Evolutionary conservation across 352 stramenopile genomes (phyloP).

Genomic region (Globisporangium spiculum): DNA sequence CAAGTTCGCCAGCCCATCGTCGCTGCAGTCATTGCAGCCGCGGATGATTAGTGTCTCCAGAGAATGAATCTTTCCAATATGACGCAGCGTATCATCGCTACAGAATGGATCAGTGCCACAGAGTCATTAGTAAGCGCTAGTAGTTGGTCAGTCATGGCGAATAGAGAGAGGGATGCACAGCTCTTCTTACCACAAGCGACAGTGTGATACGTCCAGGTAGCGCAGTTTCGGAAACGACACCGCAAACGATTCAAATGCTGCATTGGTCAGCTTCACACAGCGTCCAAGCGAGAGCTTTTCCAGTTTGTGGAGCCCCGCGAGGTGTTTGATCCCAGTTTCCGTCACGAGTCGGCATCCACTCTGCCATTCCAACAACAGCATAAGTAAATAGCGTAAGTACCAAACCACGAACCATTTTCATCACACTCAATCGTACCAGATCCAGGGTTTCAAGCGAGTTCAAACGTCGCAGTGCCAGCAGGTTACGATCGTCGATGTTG

Average conservation of each 20-base stretch:
- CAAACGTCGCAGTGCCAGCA: constrained; percentile 39
- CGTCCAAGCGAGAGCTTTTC: constrained; percentile 54
- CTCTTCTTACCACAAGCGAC: constrained; percentile 37
- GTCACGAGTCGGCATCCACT: constrained; percentile 52
- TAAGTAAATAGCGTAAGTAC: constrained; percentile 1
- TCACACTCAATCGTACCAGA: constrained; percentile 36
- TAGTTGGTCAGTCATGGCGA: background rate
- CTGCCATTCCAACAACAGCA: constrained; percentile 18
- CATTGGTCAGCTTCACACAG: constrained; percentile 52
- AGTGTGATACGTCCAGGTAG: constrained; percentile 56
- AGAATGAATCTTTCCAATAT: constrained; percentile 32
- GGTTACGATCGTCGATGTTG: constrained; percentile 53
- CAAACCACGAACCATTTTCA: background rate
- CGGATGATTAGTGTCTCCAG: constrained; percentile 47
- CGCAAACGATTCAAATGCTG: constrained; percentile 41
- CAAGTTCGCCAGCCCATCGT: constrained; percentile 34
- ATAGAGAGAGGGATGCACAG: background rate
- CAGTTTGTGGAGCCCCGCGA: constrained; percentile 41
- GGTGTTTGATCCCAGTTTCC: constrained; percentile 46
- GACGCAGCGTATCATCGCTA: constrained; percentile 30
- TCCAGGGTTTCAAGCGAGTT: constrained; percentile 42
- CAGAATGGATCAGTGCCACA: background rate
- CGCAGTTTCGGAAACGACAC: constrained; percentile 34
- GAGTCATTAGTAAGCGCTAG: background rate
- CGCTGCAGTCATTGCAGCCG: constrained; percentile 34